A percentile compares a stretch with the other conserved stretches of the same genome.
These are phyloP conservation scores for Colletotrichum cereale DNA, from an alignment of 2,329 filamentous ascomycete species.

Conservation along the genomic window DNA sequence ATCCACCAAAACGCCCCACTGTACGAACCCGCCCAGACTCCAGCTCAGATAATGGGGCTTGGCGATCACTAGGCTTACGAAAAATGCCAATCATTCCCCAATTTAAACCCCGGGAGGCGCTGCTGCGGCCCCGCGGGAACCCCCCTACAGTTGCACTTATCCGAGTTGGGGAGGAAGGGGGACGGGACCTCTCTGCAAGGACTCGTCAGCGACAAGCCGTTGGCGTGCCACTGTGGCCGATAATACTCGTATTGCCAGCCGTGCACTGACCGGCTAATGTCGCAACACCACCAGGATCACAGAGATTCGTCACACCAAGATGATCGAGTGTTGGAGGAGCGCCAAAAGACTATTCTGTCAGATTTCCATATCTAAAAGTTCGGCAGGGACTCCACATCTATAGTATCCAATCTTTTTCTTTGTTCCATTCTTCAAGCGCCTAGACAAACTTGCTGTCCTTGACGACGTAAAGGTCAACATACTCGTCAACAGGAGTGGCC, in stretches of 20 bases:
- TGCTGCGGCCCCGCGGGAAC: conserved; percentile 10
- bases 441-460: conserved; percentile 72
- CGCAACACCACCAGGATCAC: neutral
- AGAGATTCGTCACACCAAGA: neutral
- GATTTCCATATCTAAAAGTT: conserved; percentile 27
- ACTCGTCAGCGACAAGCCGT: conserved; percentile 32
- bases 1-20: conserved; percentile 22
- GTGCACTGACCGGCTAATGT: neutral
- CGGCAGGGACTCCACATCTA: conserved; percentile 20
- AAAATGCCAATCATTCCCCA: conserved; percentile 28
- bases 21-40: conserved; percentile 22
- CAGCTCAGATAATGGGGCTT: conserved; percentile 35
- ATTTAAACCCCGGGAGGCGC: conserved; percentile 12
- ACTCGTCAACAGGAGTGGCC: conserved; percentile 87
- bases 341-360: neutral
- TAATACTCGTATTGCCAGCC: conserved; percentile 25
- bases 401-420: conserved; percentile 27
- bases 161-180: conserved; percentile 20
- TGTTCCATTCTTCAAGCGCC: conserved; percentile 1
- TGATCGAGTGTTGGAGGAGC: neutral
- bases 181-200: neutral
- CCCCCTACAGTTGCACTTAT: conserved; percentile 19
- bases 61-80: conserved; percentile 35
- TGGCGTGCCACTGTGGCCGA: conserved; percentile 22
- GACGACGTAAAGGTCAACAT: conserved; percentile 84